Evolutionary conservation across 371 early-diverging fungal genomes (phyloP).

Genomic region (Scutellospora calospora): DNA sequence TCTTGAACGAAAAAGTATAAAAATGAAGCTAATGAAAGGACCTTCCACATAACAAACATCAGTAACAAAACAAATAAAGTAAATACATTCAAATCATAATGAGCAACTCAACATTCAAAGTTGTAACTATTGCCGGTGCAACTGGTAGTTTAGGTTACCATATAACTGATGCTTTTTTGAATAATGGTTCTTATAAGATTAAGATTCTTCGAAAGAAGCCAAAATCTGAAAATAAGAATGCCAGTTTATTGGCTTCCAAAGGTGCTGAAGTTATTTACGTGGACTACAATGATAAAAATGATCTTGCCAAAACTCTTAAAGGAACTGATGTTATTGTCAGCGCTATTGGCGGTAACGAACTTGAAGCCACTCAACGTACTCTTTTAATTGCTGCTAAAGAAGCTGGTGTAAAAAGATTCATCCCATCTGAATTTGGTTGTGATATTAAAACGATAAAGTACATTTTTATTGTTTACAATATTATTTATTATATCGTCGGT

Average conservation of each 20-base stretch:
- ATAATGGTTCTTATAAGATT: slow-evolving; percentile 34
- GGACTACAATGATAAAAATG: slow-evolving; percentile 24
- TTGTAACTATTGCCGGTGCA: slow-evolving; percentile 15
- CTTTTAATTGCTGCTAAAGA: slow-evolving; percentile 15
- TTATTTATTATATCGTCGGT: neutral
- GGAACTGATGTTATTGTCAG: slow-evolving; percentile 28
- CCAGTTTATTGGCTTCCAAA: slow-evolving; percentile 15
- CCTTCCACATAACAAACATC: no score
- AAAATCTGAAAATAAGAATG: slow-evolving; percentile 1
- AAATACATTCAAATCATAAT: neutral
- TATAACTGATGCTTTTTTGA: slow-evolving; percentile 23
- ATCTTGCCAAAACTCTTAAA: slow-evolving; percentile 27
- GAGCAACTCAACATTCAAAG: slow-evolving; percentile 19
- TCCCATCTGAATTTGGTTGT: slow-evolving; percentile 26
- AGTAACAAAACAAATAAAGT: no score
- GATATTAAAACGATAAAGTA: neutral
- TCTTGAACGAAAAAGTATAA: no score
- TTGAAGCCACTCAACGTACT: neutral
- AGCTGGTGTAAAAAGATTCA: slow-evolving; percentile 17
- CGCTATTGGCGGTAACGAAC: neutral
- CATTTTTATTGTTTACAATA: neutral
- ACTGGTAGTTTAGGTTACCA: slow-evolving; percentile 23
- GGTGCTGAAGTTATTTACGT: slow-evolving; percentile 25
- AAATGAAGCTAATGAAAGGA: no score
- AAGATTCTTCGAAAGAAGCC: slow-evolving; percentile 32